Evolutionary conservation across 23 red algal species (phyloP), one percentile per base, ranked within the genome.

Genomic region (Gracilariopsis chorda): DNA sequence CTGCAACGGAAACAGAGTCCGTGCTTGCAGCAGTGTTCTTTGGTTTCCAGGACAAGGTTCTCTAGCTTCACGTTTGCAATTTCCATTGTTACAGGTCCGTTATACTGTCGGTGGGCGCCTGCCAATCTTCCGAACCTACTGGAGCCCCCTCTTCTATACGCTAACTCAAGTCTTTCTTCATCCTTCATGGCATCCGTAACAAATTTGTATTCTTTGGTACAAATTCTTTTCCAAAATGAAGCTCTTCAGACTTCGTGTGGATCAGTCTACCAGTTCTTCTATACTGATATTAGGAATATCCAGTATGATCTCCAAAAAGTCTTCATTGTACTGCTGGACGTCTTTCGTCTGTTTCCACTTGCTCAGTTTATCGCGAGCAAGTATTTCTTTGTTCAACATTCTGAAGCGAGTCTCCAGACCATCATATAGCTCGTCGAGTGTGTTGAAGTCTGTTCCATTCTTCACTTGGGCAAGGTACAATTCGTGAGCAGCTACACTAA

Each of bases 281-380:
- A 61, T 69, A 41, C 63, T 41, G 4, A 81, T 61, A 37, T 61
- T 59, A 37, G 77, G 77, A 43, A 81, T 81, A 25, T 81, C 39
- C n/a, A 81, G 48, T 10, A 81, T 37, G 0, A 81, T 62, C 24
- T 81, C 58, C 0, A 41, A 21, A 32, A 81, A 81, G 56, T 81
- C 77, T 1, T 81, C 77, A 60, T 61, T 81, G 48, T 23, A 61
- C 58, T 42, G 19, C 0, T 35, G 27, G 20, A 81, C 51, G 21
- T 81, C 51, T 17, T 81, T 81, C 9, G 41, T 40, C 37, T 81
- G 77, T 34, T 81, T 81, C 51, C 51, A 81, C 23, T 59, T 55
- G 17, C 30, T 59, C 0, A 81, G 77, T 57, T 81, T 81, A 30
- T 81, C 51, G 33, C 77, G n/a, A 4, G 77, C 1, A 37, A 35